Conservation (phyloP, 352 stramenopile species). For the Globisporangium paddicum region DNA sequence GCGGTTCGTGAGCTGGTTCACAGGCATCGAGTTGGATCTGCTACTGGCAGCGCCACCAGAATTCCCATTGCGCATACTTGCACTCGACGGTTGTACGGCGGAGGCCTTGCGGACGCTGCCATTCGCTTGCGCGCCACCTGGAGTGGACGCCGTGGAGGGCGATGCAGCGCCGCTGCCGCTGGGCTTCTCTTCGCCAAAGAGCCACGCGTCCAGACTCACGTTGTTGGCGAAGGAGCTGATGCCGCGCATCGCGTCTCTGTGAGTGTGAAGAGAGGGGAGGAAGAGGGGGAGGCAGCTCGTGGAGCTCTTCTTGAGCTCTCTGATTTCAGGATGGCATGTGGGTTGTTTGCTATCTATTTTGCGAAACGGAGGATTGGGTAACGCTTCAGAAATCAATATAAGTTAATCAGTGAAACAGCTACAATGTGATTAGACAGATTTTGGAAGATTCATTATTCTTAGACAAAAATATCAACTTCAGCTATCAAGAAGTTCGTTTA, state of each 20-base stretch:
- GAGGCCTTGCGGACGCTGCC: conserved; percentile 4
- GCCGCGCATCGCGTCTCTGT: conserved; percentile 25
- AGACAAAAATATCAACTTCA: neutral
- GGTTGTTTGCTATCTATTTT: neutral
- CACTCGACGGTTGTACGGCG: no score
- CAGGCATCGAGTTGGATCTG: conserved; percentile 29
- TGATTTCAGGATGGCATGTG: neutral
- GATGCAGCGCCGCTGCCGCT: conserved; percentile 1
- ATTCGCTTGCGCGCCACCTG: conserved; percentile 3
- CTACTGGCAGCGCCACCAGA: neutral
- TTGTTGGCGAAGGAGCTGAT: conserved; percentile 30
- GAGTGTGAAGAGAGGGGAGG: neutral
- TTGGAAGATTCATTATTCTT: neutral
- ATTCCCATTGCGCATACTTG: neutral
- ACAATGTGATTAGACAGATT: neutral
- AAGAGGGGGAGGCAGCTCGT: neutral
- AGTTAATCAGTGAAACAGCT: no score
- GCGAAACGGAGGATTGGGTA: neutral
- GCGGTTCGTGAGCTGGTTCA: conserved; percentile 21
- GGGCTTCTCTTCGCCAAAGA: conserved; percentile 69
- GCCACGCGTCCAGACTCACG: conserved; percentile 75
- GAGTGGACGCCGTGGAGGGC: neutral
- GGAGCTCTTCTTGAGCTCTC: neutral
- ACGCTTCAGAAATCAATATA: neutral
- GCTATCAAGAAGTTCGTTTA: no score